Evolutionary conservation across 352 stramenopile species (phyloP), one percentile per base, ranked within the genome.

Genomic region (Phytophthora sojae): DNA sequence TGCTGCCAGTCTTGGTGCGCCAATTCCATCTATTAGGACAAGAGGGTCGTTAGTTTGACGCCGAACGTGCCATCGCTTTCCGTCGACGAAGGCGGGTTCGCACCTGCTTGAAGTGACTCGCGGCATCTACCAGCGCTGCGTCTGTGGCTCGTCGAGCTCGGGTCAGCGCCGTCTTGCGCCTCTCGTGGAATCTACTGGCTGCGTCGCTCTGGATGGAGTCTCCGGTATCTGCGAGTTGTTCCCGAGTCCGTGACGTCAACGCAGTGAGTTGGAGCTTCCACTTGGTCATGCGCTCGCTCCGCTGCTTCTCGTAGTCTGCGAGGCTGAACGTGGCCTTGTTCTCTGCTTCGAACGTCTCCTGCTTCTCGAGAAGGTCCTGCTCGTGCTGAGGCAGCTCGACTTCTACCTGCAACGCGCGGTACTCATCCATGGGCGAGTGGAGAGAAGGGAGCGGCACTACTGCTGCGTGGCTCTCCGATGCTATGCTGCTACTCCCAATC

Each of bases 101-200:
- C 66, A 90, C 82, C 84, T 89, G 57, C 35, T 92, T 82, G 9
- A 91, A 87, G 19, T 85, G 81, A 37, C 69, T 80, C 21, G 79
- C 71, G 14, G 81, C 85, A 6, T 91, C 80, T 4, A 73, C 64
- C 15, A 92, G 77, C 8, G 85, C 82, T 32, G 67, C 53, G 17
- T 87, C 70, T 8, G 83, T 89, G 15, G 66, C 57, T 29, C 57
- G 52, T 30, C 74, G 80, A 12, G 78, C 76, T 44, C 79, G 70
- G 15, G 78, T 75, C 1, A 86, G 45, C 17, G 63, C 65, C 17
- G 67, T 60, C 9, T 56, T 75, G 19, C 67, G 75, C 21, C 26
- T 45, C 53, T 68, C 63, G 6, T 32, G 72, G 14, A 81, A 80
- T 39, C 62, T 70, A 19, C 29, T 66, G 11, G 44, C 75, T 37